Conservation (phyloP, 2,329 filamentous ascomycete genomes). For the Tolypocladium tundrense region DNA sequence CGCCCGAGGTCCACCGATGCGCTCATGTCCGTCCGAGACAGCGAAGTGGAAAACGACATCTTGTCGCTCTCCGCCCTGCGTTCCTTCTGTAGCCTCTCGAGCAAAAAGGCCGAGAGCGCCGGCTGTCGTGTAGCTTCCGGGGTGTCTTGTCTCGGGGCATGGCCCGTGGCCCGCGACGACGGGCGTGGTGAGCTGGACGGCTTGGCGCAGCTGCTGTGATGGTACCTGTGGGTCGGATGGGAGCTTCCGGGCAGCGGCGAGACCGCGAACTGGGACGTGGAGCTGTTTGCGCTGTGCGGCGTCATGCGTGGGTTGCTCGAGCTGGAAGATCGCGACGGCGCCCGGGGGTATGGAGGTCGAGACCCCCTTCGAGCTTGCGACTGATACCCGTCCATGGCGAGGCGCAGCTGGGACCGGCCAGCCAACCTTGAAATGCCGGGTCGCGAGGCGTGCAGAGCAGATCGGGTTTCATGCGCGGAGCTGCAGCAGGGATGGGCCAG, state of each 20-base stretch:
- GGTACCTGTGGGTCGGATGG: constrained; percentile 27
- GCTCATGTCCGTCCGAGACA: constrained; percentile 26
- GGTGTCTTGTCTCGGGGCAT: constrained; percentile 30
- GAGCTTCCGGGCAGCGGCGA: constrained; percentile 24
- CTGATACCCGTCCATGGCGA: constrained; percentile 19
- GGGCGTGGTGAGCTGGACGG: constrained; percentile 23
- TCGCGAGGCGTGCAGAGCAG: not conserved
- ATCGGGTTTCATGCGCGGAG: not conserved
- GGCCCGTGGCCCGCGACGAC: constrained; percentile 28
- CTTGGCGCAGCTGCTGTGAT: constrained; percentile 27
- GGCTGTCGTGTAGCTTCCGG: constrained; percentile 29
- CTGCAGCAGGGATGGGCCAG: not conserved
- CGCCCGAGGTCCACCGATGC: constrained; percentile 27
- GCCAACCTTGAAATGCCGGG: not conserved
- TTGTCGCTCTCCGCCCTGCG: constrained; percentile 39
- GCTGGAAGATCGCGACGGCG: constrained; percentile 36
- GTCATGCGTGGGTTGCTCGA: constrained; percentile 30
- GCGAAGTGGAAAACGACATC: constrained; percentile 17
- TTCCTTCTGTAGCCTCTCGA: constrained; percentile 43
- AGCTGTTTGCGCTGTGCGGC: constrained; percentile 31
- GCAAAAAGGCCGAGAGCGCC: constrained; percentile 40
- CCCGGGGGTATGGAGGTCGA: constrained; percentile 26
- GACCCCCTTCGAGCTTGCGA: constrained; percentile 14
- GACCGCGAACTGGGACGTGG: constrained; percentile 26
- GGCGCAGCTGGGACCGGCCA: not conserved